phyloP scores from a whole-genome alignment of 2,329 filamentous ascomycete genomes.

The Cadophora malorum region DNA sequence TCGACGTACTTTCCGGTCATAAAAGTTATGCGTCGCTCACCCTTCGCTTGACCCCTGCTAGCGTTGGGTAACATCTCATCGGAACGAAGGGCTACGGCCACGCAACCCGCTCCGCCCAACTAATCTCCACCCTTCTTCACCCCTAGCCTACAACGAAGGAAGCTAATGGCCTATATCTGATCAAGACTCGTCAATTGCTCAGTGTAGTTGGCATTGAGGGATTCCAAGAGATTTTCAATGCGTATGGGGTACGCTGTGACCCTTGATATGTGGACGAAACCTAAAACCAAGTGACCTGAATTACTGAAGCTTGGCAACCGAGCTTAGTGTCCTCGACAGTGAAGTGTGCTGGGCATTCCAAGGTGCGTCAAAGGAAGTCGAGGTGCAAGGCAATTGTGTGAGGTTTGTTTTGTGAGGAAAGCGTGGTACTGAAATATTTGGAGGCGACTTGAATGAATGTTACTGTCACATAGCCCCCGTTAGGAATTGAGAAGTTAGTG shows the following conservation, averaged over 20 bases:
- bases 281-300: slow-evolving; percentile 67
- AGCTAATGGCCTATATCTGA: neutral
- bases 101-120: no score
- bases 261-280: neutral
- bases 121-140: no score
- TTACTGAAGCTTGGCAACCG: slow-evolving; percentile 66
- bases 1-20: no score
- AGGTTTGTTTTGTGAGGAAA: slow-evolving; percentile 63
- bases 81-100: no score
- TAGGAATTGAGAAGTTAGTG: slow-evolving; percentile 57
- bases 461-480: slow-evolving; percentile 73
- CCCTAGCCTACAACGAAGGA: neutral
- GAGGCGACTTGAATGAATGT: slow-evolving; percentile 64
- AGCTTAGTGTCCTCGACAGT: slow-evolving; percentile 68
- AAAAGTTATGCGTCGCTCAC: no score
- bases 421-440: slow-evolving; percentile 63
- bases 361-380: slow-evolving; percentile 69
- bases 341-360: slow-evolving; percentile 61
- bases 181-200: neutral
- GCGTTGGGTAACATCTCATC: no score
- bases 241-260: neutral
- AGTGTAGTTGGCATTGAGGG: neutral
- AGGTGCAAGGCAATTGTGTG: slow-evolving; percentile 69
- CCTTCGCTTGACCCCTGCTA: no score
- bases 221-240: neutral